phyloP scores from a whole-genome alignment of 257 asterid genomes.

The Capsicum chinense region DNA sequence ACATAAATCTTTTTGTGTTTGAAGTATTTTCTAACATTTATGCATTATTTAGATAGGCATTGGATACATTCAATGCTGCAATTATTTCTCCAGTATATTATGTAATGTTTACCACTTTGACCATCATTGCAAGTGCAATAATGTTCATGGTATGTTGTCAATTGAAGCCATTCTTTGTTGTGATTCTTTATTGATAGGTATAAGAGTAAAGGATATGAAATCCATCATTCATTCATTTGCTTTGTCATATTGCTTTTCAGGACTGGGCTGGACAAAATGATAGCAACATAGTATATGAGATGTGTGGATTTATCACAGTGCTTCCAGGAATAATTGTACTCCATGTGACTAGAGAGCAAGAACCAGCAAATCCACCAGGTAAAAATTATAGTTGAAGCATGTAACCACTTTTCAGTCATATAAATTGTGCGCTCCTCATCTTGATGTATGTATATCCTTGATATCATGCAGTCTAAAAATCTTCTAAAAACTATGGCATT shows the following conservation, averaged over 20 bases:
- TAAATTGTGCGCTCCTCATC: neutral
- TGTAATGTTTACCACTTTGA: conserved; percentile 89
- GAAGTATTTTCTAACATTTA: conserved; percentile 21
- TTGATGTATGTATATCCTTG: neutral
- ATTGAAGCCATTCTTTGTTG: neutral
- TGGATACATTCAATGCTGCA: conserved; percentile 83
- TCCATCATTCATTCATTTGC: neutral
- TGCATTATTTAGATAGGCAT: conserved; percentile 58
- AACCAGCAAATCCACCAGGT: conserved; percentile 59
- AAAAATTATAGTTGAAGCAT: conserved; percentile 21
- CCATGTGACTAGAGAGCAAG: conserved; percentile 76
- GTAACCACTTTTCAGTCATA: neutral
- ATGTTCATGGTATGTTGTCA: conserved; percentile 72
- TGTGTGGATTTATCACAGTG: conserved; percentile 68
- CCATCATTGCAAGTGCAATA: conserved; percentile 79
- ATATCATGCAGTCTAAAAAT: neutral
- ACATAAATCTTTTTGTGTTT: neutral
- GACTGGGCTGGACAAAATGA: conserved; percentile 82
- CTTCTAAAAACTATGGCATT: neutral
- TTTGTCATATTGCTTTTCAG: conserved; percentile 38
- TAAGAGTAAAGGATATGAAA: conserved; percentile 6
- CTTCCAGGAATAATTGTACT: conserved; percentile 79
- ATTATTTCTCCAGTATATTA: conserved; percentile 87
- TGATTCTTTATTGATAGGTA: conserved; percentile 20
- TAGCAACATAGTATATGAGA: conserved; percentile 69